Conservation (phyloP, 371 early-diverging fungal genomes). For the Batkoa obscura region DNA sequence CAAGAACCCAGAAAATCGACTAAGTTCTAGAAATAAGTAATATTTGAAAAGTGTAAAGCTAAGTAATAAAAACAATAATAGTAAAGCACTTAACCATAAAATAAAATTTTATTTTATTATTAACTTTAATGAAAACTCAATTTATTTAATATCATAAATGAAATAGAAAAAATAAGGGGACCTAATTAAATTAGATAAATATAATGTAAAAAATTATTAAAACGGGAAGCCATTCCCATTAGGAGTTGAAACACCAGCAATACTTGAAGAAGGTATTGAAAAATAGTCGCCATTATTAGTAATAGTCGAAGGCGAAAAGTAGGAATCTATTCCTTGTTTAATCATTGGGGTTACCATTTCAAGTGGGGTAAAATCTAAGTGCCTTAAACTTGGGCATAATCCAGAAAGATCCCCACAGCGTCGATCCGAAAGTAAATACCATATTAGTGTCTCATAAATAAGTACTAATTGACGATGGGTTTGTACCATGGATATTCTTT, state of each 20-base stretch:
- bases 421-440: constrained; percentile 5
- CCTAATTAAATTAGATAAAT: too few relatives aligned
- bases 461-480: constrained; percentile 62
- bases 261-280: neutral
- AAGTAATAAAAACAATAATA: too few relatives aligned
- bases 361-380: neutral
- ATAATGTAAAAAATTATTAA: neutral
- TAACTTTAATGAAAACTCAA: too few relatives aligned
- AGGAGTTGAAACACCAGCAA: neutral
- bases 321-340: neutral
- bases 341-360: neutral
- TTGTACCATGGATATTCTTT: constrained; percentile 78
- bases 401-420: constrained; percentile 5
- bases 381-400: constrained; percentile 1
- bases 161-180: too few relatives aligned
- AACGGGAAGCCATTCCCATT: neutral
- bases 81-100: too few relatives aligned
- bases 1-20: too few relatives aligned
- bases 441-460: constrained; percentile 51
- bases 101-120: too few relatives aligned
- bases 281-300: neutral
- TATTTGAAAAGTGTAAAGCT: too few relatives aligned
- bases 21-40: too few relatives aligned
- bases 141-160: too few relatives aligned
- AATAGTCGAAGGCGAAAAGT: neutral